phyloP scores from a whole-genome alignment of 2,329 filamentous ascomycete species.

The Hypomyces rosellus region DNA sequence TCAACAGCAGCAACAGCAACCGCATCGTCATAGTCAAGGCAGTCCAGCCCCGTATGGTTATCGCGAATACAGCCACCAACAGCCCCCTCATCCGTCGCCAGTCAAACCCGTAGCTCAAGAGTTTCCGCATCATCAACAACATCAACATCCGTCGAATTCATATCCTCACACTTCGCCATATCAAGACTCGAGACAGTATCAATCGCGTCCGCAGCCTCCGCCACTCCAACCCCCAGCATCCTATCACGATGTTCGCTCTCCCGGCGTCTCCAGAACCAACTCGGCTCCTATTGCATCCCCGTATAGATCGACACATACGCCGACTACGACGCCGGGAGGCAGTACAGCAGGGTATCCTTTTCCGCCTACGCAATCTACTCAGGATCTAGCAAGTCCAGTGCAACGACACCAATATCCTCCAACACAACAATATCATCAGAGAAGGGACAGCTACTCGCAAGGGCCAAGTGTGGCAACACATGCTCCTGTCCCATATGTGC shows the following conservation, averaged over 20 bases:
- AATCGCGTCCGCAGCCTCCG: slow-evolving; percentile 36
- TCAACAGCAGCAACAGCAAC: slow-evolving; percentile 23
- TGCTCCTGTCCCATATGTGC: slow-evolving; percentile 33
- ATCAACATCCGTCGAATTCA: slow-evolving; percentile 19
- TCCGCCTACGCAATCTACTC: slow-evolving; percentile 36
- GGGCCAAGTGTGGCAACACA: slow-evolving; percentile 28
- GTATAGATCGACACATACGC: slow-evolving; percentile 44
- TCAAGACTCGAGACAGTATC: slow-evolving; percentile 36
- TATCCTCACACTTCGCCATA: slow-evolving; percentile 36
- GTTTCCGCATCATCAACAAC: slow-evolving; percentile 27
- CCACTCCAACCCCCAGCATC: slow-evolving; percentile 40
- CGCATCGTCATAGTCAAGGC: slow-evolving; percentile 38
- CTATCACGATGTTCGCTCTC: slow-evolving; percentile 45
- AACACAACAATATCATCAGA: slow-evolving; percentile 34
- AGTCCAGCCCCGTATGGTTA: slow-evolving; percentile 40
- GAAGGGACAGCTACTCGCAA: slow-evolving; percentile 42
- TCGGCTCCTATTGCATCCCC: slow-evolving; percentile 34
- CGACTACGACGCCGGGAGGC: slow-evolving; percentile 32
- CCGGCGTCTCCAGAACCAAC: slow-evolving; percentile 32
- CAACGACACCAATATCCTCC: slow-evolving; percentile 48
- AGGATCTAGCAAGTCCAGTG: slow-evolving; percentile 42
- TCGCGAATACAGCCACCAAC: slow-evolving; percentile 42
- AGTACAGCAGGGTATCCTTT: slow-evolving; percentile 46
- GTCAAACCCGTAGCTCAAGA: slow-evolving; percentile 40
- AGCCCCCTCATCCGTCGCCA: slow-evolving; percentile 39